Evolutionary conservation across 352 stramenopile genomes (phyloP), one percentile per base, ranked within the genome.

Genomic region (Globisporangium uncinulatum): DNA sequence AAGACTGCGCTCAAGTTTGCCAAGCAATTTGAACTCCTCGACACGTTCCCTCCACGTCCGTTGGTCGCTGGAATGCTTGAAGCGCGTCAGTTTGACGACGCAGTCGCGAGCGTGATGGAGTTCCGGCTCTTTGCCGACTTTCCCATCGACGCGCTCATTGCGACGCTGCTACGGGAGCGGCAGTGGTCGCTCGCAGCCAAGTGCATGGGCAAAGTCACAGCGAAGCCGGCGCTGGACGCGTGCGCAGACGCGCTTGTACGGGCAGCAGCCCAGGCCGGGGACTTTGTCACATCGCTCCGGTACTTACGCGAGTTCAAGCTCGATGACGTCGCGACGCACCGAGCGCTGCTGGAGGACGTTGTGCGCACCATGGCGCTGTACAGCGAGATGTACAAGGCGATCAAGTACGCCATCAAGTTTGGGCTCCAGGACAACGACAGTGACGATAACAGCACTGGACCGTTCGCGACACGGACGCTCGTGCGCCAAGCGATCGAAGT

Each of bases 321-420:
- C 45, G 71, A 86, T n/a, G 63, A 74, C 11, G 57, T 39, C 29
- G 65, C 76, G 15, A 64, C 87, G 5, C 34, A 13, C 37, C 34
- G 52, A 11, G 59, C 24, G 10, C 61, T 94, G 51, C 56, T 92
- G 31, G 57, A 67, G 20, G 83, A 82, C 34, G 51, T 90, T 21
- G 68, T 94, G 11, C 70, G 89, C 59, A 68, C 65, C 7, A 86
- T 92, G 80, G 48, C 91, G n/a, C 57, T 52, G 6, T 77, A 88
- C 43, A 59, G 67, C 2, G 85, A 94, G 54, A 82, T 91, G 47
- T 94, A 94, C 80, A 94, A 94, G 61, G 81, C 85, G 2, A 89
- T 94, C 62, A 94, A 94, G 70, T 94, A 94, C 56, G 70, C 83
- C 34, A 86, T 89, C 63, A 94, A 94, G 60, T 92, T 94, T 56